These are phyloP conservation scores for Solanum corneliomulleri DNA, from an alignment of 257 asterid genomes.

Conservation along the genomic window DNA sequence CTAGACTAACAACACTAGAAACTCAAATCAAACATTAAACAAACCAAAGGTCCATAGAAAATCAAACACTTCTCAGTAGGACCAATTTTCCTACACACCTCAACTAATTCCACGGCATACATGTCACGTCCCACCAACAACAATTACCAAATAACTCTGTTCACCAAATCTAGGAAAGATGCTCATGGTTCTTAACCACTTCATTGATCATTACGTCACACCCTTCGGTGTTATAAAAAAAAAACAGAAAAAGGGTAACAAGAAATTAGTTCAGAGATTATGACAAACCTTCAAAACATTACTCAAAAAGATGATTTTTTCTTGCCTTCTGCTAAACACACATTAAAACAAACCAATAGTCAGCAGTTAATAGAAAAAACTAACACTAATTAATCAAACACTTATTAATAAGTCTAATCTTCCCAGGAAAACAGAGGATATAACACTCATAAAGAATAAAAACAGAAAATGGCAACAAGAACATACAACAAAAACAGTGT, in stretches of 20 bases:
- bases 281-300: neutral
- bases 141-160: too few species aligned
- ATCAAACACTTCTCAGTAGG: neutral
- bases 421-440: neutral
- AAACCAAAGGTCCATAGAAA: neutral
- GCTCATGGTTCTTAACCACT: neutral
- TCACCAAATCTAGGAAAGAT: too few species aligned
- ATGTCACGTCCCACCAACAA: too few species aligned
- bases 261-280: neutral
- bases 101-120: neutral
- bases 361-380: neutral
- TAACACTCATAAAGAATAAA: neutral
- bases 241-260: neutral
- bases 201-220: neutral
- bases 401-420: neutral
- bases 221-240: neutral
- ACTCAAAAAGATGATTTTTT: neutral
- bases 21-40: neutral
- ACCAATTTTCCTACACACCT: neutral
- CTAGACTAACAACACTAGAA: neutral
- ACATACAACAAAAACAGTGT: neutral
- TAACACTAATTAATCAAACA: neutral
- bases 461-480: neutral
- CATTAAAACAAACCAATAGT: neutral
- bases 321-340: neutral